Evolutionary conservation across 1,139 yeast genomes (phyloP).

Genomic region (Yamadazyma dushanensis): DNA sequence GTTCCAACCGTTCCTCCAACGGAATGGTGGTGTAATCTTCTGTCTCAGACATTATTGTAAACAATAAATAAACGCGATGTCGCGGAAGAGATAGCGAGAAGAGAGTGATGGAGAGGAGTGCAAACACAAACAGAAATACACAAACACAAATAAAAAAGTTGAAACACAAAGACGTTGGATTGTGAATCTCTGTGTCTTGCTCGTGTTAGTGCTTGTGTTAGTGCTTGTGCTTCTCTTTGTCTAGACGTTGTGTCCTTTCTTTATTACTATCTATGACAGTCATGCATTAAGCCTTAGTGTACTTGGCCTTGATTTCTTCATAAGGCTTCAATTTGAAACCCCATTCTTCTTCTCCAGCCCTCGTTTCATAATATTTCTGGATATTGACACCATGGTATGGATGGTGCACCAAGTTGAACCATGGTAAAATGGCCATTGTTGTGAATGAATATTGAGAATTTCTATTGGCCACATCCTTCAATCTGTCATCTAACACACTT

Average conservation of each 20-base stretch:
- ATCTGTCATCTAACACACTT: constrained; percentile 63
- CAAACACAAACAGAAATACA: not conserved
- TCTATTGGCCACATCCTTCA: constrained; percentile 76
- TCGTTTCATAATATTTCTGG: constrained; percentile 64
- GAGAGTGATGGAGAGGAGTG: not conserved
- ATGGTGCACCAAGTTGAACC: constrained; percentile 82
- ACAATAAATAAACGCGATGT: constrained; percentile 2
- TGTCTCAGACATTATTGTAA: constrained; percentile 7
- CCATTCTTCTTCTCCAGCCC: constrained; percentile 56
- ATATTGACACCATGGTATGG: constrained; percentile 82
- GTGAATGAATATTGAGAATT: constrained; percentile 75
- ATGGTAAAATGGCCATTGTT: constrained; percentile 65
- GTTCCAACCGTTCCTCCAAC: constrained; percentile 62
- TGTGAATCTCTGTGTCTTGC: too few relatives aligned
- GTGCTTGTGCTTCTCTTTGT: too few relatives aligned
- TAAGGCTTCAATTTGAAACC: constrained; percentile 43
- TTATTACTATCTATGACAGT: too few relatives aligned
- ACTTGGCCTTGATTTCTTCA: constrained; percentile 48
- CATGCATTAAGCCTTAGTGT: constrained; percentile 24
- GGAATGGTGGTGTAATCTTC: constrained; percentile 40
- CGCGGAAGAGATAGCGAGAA: not conserved
- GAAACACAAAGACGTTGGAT: too few relatives aligned
- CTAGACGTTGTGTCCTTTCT: too few relatives aligned
- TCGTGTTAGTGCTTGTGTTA: too few relatives aligned
- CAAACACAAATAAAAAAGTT: not conserved